Evolutionary conservation across 192 early-diverging fungal genomes (phyloP).

Genomic region (Coemansia sp.): DNA sequence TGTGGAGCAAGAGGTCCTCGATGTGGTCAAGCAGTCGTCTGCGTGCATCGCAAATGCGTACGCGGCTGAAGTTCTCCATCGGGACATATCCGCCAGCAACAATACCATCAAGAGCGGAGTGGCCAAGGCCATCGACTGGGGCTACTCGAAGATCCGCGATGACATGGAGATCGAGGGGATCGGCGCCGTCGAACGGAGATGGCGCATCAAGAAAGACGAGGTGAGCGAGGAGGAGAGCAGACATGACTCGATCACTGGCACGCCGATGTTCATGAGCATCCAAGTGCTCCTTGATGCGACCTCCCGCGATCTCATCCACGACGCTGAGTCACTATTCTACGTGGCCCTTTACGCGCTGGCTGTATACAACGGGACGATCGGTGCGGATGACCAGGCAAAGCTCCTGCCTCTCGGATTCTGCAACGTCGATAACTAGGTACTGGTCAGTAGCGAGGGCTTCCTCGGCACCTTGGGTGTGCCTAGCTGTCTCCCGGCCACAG

Average conservation of each 20-base stretch:
- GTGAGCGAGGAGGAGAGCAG: background rate
- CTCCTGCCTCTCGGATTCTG: background rate
- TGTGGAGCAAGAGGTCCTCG: background rate
- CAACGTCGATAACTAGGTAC: background rate
- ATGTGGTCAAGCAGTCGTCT: background rate
- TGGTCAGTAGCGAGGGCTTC: background rate
- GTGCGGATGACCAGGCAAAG: background rate
- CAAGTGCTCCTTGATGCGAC: background rate
- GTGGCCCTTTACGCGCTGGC: conserved; percentile 3
- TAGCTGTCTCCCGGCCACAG: background rate
- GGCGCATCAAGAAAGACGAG: background rate
- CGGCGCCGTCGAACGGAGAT: background rate
- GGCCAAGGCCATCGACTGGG: conserved; percentile 12
- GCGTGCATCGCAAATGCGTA: conserved; percentile 8
- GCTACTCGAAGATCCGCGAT: background rate
- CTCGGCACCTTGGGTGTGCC: conserved; percentile 3
- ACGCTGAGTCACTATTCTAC: conserved; percentile 12
- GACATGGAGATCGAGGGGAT: background rate
- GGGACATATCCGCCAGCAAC: conserved; percentile 13
- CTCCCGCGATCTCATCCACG: conserved; percentile 4
- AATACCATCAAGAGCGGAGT: conserved; percentile 1
- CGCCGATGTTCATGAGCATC: background rate
- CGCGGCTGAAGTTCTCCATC: conserved; percentile 5
- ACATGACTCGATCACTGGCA: background rate
- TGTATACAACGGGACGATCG: background rate